These are phyloP conservation scores for Diaporthe humulicola DNA, from an alignment of 2,329 filamentous ascomycete genomes.

Conservation along the genomic window DNA sequence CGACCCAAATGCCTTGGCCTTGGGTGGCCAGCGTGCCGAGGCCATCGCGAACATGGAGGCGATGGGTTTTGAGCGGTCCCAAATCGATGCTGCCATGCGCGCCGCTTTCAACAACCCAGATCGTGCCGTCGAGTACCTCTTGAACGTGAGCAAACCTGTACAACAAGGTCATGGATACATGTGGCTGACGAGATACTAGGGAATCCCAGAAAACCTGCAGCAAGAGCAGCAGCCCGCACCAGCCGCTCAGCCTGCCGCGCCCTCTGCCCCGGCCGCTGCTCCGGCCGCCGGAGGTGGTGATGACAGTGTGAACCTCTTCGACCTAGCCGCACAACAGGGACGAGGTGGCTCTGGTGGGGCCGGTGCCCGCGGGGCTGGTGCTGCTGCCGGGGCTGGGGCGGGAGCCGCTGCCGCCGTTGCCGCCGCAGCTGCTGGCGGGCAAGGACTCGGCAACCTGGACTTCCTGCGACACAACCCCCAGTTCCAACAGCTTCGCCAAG, in stretches of 20 bases:
- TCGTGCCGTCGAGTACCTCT: conserved; percentile 94
- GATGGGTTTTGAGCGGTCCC: conserved; percentile 92
- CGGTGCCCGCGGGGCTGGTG: conserved; percentile 56
- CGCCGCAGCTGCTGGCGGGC: conserved; percentile 57
- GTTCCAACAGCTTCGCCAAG: conserved; percentile 96
- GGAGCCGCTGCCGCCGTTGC: conserved; percentile 64
- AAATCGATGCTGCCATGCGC: conserved; percentile 94
- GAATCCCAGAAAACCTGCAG: conserved; percentile 89
- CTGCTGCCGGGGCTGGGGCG: conserved; percentile 58
- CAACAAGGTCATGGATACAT: background rate
- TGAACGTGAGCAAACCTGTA: conserved; percentile 73
- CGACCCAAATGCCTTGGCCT: conserved; percentile 85
- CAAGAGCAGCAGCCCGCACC: conserved; percentile 57
- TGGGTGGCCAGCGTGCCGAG: conserved; percentile 84
- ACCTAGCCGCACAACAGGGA: conserved; percentile 86
- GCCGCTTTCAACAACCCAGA: conserved; percentile 98
- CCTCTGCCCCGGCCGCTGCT: conserved; percentile 55
- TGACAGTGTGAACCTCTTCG: conserved; percentile 89
- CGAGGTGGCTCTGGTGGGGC: conserved; percentile 59
- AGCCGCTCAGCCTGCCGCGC: conserved; percentile 53
- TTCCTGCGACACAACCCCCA: conserved; percentile 96
- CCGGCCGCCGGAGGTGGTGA: conserved; percentile 65
- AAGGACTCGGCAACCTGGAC: conserved; percentile 83
- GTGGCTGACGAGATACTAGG: conserved; percentile 62
- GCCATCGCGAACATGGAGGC: conserved; percentile 94